Evolutionary conservation across 495 filamentous ascomycete genomes (phyloP), one percentile per base, ranked within the genome.

Genomic region (Aspergillus leporis): DNA sequence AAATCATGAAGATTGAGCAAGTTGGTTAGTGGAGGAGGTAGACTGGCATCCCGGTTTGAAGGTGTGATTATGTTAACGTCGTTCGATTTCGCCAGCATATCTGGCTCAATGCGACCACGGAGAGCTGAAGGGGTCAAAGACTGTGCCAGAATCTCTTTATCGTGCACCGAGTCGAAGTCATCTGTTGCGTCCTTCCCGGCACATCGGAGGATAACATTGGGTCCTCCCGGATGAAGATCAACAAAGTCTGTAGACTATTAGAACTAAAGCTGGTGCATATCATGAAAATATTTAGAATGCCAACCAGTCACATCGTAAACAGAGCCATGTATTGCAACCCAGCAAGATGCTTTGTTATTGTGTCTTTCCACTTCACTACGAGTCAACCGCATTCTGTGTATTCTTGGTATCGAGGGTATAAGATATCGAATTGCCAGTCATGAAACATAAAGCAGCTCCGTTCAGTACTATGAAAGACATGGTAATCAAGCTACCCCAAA

Each of bases 171-270:
- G 38, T 91, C 89, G 70, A 89, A 95, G 68, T 87, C 90, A 55
- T 87, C 86, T 4, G 91, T 93, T 7, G 90, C 91, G 76, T 96
- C 91, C 74, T 87, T 91, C 40, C 91, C 91, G 5, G 91, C 91
- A 74, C 90, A 90, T 66, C 90, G 90, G 55, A 96, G 78, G 59
- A 96, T 92, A 60, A 93, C 89, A 55, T 84, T 83, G 36, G 80
- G 75, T 1, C 92, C 92, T 12, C 92, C 92, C 3, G 92, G 92
- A 63, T 93, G 90, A 62, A 88, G 82, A 72, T 78, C 65, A 9
- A 74, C 40, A 52, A 83, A 71, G 6, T 68, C 71, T 73, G 30
- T 19, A 9, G 21, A 12, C 19, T 21, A 21, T 47, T 23, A 47
- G 43, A 47, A n/a, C 43, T 10, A 41, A 14, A 10, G 32, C 8